Evolutionary conservation across 306 rosid species (phyloP).

Genomic region (Cucurbita ficifolia): DNA sequence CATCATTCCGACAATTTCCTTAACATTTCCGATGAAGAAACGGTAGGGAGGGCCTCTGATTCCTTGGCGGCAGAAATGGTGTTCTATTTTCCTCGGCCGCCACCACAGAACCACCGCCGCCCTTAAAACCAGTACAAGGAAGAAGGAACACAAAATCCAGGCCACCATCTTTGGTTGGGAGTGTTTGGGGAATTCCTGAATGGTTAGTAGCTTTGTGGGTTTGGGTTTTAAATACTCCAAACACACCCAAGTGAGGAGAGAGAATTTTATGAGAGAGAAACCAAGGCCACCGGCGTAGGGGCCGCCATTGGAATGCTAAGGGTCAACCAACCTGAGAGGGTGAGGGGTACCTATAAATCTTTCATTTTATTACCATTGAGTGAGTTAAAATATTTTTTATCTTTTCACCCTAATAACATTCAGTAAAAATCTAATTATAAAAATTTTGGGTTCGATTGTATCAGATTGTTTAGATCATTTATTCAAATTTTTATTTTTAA

Average conservation of each 20-base stretch:
- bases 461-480: too few species aligned
- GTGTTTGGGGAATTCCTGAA: too few species aligned
- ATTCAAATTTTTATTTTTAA: too few species aligned
- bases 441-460: too few species aligned
- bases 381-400: too few species aligned
- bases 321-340: constrained; percentile 50
- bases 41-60: constrained; percentile 97
- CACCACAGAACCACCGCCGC: constrained; percentile 61
- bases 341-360: background rate
- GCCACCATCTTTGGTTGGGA: background rate
- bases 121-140: constrained; percentile 21
- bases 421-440: too few species aligned
- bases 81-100: constrained; percentile 68
- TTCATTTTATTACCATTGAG: too few species aligned
- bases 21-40: constrained; percentile 94
- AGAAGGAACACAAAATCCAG: constrained; percentile 3
- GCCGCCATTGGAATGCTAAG: constrained; percentile 76
- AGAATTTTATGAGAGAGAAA: constrained; percentile 11
- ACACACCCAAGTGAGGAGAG: background rate
- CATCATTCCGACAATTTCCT: constrained; percentile 74
- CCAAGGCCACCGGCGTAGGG: constrained; percentile 95
- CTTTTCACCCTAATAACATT: too few species aligned
- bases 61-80: constrained; percentile 68
- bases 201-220: background rate
- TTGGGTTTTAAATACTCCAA: background rate